phyloP scores from a whole-genome alignment of 352 stramenopile genomes.

The Phytophthora capsici region DNA sequence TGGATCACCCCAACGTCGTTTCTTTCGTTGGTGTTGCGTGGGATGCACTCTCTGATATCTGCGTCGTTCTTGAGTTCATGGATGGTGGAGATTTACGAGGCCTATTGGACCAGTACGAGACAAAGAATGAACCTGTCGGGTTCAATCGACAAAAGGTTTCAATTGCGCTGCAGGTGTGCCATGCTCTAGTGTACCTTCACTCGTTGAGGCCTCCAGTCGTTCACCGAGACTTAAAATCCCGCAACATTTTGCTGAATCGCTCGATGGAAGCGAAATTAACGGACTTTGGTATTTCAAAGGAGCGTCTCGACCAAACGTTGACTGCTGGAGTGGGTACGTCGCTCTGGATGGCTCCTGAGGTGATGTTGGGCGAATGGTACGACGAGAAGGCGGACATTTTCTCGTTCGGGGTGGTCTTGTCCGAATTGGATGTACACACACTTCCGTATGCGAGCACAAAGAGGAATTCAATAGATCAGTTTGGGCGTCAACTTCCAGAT shows the following conservation, averaged over 20 bases:
- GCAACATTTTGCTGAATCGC: conserved; percentile 53
- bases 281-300: conserved; percentile 33
- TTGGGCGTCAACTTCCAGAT: conserved; percentile 17
- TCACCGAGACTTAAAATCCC: conserved; percentile 66
- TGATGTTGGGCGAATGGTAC: conserved; percentile 34
- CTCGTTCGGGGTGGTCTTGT: conserved; percentile 39
- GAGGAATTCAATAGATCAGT: conserved; percentile 1
- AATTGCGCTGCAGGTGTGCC: conserved; percentile 44
- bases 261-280: conserved; percentile 33
- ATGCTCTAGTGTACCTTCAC: conserved; percentile 33
- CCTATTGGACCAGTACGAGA: conserved; percentile 35
- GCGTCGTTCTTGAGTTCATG: conserved; percentile 57
- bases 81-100: conserved; percentile 46
- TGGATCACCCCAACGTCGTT: conserved; percentile 46
- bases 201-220: conserved; percentile 31
- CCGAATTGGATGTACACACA: conserved; percentile 30
- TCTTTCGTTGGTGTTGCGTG: conserved; percentile 49
- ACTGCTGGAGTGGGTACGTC: conserved; percentile 27
- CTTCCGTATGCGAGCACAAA: conserved; percentile 36
- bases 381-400: conserved; percentile 39
- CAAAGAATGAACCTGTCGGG: conserved; percentile 3
- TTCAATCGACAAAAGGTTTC: conserved; percentile 23
- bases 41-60: conserved; percentile 47
- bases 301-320: conserved; percentile 25
- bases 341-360: conserved; percentile 36